These are phyloP conservation scores for Globisporangium okanoganense DNA, from an alignment of 352 stramenopile species.

Conservation along the genomic window DNA sequence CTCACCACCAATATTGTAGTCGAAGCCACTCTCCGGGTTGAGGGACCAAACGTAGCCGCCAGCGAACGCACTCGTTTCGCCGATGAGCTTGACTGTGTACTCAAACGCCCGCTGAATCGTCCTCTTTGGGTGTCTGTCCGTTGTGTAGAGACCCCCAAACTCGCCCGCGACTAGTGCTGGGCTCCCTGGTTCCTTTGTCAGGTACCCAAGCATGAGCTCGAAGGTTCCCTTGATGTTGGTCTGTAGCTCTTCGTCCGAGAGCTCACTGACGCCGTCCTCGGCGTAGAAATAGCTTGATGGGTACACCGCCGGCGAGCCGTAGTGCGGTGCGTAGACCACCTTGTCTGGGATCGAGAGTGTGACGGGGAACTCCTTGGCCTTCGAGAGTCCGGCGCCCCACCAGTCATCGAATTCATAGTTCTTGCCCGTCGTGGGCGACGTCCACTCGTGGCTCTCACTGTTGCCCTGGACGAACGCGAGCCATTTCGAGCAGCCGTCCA, in stretches of 20 bases:
- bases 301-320: constrained; percentile 63
- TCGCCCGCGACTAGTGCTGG: constrained; percentile 58
- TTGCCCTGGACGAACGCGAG: constrained; percentile 70
- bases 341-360: constrained; percentile 52
- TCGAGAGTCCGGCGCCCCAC: constrained; percentile 48
- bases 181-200: constrained; percentile 33
- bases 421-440: constrained; percentile 30
- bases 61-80: constrained; percentile 29
- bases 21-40: constrained; percentile 65
- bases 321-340: constrained; percentile 77
- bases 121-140: constrained; percentile 45
- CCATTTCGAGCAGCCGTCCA: constrained; percentile 60
- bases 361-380: constrained; percentile 32
- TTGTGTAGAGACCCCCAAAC: constrained; percentile 63
- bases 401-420: constrained; percentile 61
- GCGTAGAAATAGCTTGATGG: constrained; percentile 57
- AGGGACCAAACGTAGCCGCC: constrained; percentile 74
- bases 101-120: constrained; percentile 60
- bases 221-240: constrained; percentile 42
- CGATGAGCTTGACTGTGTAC: constrained; percentile 58
- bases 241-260: constrained; percentile 38
- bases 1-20: constrained; percentile 46
- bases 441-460: constrained; percentile 40
- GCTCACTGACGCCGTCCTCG: constrained; percentile 29
- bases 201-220: constrained; percentile 67